These are phyloP conservation scores for Backusella macrospora DNA, from an alignment of 192 early-diverging fungal species.

Conservation along the genomic window DNA sequence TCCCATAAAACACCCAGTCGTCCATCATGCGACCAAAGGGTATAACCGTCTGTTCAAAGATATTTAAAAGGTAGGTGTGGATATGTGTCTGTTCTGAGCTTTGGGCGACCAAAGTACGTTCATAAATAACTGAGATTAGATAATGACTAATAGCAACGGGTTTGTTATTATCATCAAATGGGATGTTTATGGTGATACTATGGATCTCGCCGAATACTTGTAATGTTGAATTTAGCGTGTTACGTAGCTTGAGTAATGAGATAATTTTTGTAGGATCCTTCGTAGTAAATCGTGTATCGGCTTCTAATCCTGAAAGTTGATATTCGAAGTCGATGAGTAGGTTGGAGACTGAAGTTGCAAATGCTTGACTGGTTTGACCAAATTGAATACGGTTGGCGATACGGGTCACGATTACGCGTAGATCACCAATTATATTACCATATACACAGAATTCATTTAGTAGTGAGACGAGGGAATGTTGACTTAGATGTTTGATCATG, in stretches of 20 bases:
- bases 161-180: not conserved
- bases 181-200: not conserved
- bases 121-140: slow-evolving; percentile 23
- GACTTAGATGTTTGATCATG: slow-evolving; percentile 20
- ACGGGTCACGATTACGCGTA: slow-evolving; percentile 19
- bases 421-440: slow-evolving; percentile 25
- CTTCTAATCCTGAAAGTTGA: slow-evolving; percentile 35
- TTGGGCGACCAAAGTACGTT: slow-evolving; percentile 11
- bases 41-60: slow-evolving; percentile 20
- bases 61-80: not conserved
- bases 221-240: not conserved
- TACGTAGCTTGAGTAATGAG: slow-evolving; percentile 33
- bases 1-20: slow-evolving; percentile 44
- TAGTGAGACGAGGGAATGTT: not conserved
- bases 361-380: slow-evolving; percentile 49
- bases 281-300: slow-evolving; percentile 17
- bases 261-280: slow-evolving; percentile 15
- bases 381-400: slow-evolving; percentile 25
- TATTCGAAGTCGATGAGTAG: slow-evolving; percentile 34
- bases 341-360: slow-evolving; percentile 30
- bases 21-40: slow-evolving; percentile 44
- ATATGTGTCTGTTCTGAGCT: not conserved
- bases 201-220: slow-evolving; percentile 15
- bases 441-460: slow-evolving; percentile 14
- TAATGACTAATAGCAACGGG: not conserved